phyloP scores from a whole-genome alignment of 257 asterid species.

The Penstemon newberryi region DNA sequence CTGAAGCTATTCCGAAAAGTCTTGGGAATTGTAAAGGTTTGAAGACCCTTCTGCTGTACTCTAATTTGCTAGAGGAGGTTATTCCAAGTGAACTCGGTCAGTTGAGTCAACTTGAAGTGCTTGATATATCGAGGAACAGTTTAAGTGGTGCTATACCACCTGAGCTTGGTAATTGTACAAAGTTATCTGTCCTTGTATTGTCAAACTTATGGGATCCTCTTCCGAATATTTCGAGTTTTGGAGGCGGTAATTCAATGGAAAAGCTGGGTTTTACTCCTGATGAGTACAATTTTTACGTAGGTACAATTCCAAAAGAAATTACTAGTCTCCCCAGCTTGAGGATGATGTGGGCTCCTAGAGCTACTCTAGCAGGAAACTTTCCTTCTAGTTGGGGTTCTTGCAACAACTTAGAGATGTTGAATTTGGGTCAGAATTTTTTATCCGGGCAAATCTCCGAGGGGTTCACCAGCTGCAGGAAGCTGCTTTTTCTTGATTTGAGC shows the following conservation, averaged over 20 bases:
- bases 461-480: constrained; percentile 67
- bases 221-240: constrained; percentile 38
- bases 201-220: constrained; percentile 83
- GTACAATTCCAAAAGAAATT: constrained; percentile 57
- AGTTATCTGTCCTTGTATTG: constrained; percentile 59
- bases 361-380: constrained; percentile 58
- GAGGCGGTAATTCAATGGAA: constrained; percentile 25
- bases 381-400: constrained; percentile 75
- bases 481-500: constrained; percentile 82
- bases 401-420: constrained; percentile 68
- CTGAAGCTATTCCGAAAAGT: constrained; percentile 49
- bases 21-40: constrained; percentile 63
- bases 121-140: constrained; percentile 79
- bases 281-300: constrained; percentile 72
- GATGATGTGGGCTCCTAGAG: constrained; percentile 82
- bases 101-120: constrained; percentile 62
- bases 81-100: constrained; percentile 66
- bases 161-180: constrained; percentile 63
- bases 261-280: constrained; percentile 42
- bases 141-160: constrained; percentile 64
- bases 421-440: constrained; percentile 70
- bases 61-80: constrained; percentile 65
- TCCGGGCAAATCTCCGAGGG: constrained; percentile 48
- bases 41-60: constrained; percentile 59
- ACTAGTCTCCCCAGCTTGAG: constrained; percentile 59